Evolutionary conservation across 129 eudicot genomes (phyloP).

Genomic region (Mikania micrantha): DNA sequence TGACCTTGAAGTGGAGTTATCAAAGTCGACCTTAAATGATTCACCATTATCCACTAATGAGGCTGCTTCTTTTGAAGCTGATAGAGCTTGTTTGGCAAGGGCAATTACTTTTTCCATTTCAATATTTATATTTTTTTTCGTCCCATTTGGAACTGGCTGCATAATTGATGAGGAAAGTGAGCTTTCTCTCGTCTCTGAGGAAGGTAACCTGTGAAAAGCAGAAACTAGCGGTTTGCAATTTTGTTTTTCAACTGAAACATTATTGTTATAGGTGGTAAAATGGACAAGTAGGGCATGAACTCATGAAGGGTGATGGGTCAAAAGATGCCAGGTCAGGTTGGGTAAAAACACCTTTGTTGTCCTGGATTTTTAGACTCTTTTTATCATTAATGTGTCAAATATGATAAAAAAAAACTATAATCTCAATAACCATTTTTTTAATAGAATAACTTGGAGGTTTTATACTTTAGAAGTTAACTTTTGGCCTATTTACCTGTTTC

Average conservation of each 20-base stretch:
- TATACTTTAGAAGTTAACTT: not conserved
- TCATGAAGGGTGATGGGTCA: not conserved
- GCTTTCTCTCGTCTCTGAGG: constrained; percentile 29
- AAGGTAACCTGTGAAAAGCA: constrained; percentile 48
- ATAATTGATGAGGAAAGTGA: constrained; percentile 15
- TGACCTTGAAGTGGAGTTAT: constrained; percentile 50
- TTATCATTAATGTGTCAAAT: not conserved
- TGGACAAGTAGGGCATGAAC: not conserved
- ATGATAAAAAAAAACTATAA: not conserved
- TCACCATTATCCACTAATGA: constrained; percentile 44
- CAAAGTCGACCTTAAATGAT: constrained; percentile 32
- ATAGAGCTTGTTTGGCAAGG: constrained; percentile 77
- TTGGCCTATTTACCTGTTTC: not conserved
- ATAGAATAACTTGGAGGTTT: not conserved
- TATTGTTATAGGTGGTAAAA: not conserved
- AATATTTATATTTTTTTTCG: constrained; percentile 13
- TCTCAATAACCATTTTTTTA: not conserved
- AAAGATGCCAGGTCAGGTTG: not conserved
- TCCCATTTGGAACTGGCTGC: constrained; percentile 30
- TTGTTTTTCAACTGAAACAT: not conserved
- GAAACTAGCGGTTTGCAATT: not conserved
- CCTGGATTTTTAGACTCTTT: not conserved
- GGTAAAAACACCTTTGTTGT: not conserved
- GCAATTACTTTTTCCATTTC: constrained; percentile 45
- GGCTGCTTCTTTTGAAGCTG: constrained; percentile 66